Evolutionary conservation across 495 filamentous ascomycete genomes (phyloP), one percentile per base, ranked within the genome.

Genomic region (Lasiosphaeriaceae sp.): DNA sequence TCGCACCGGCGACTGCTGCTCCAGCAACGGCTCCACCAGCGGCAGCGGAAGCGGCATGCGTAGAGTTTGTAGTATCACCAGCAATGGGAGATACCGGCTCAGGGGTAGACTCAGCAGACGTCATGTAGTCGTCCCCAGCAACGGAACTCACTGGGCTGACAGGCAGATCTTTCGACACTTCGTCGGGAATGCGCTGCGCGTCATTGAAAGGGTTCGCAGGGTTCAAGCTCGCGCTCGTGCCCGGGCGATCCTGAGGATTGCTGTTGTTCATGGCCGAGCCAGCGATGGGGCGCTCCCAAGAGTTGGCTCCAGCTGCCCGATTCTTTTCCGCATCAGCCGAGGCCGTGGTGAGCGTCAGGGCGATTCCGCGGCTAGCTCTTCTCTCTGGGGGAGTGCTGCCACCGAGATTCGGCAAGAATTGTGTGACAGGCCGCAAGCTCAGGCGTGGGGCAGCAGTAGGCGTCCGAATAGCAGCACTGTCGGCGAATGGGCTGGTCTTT

Each of bases 361-460:
- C 71, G 50, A 74, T 75, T 29, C 75, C 79, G 31, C 80, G 73
- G 73, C 78, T 78, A 52, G 73, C 67, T 65, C 72, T 66, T 65
- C 71, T 62, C 55, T 75, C 73, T 35, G 64, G 53, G 11, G 63
- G 53, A 12, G 63, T 51, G 22, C 44, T 23, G 24, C 35, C 16
- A 20, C 24, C 71, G 41, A 91, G 76, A 57, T 83, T 86, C 9
- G 92, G 92, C 12, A 87, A 79, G 69, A 97, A 95, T 63, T 96
- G 86, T 53, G 91, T 93, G 31, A 96, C 82, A 0, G 92, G 94
- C 37, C 90, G 87, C 49, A 96, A 80, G 62, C 91, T 95, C 44
- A 97, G 79, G 52, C 85, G 84, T 3, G 93, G 89, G 17, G 85
- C 86, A 17, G 72, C 73, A 54, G 65, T 64, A 14, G 67, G 66